Evolutionary conservation across 164 flowering plant genomes (phyloP), one percentile per base, ranked within the genome.

Genomic region (Umbilicus rupestris): DNA sequence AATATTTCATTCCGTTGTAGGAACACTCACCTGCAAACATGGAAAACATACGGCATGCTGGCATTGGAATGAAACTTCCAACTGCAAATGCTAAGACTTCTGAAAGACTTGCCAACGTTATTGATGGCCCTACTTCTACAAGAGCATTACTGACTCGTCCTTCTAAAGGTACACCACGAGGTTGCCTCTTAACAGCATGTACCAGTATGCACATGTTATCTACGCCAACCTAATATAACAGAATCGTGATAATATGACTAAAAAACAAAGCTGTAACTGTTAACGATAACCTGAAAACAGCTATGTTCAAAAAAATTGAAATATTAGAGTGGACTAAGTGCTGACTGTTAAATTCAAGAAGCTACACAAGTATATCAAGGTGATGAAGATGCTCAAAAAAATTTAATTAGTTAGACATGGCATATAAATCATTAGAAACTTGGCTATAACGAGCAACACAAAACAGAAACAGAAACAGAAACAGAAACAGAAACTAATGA

Each of bases 191-290:
- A 39, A 90, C 89, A 71, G 98, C 92, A 77, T 93, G 87, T 58
- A 93, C 98, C 70, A 93, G 77, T 69, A 93, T 93, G 71, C 97
- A 93, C 98, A 93, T 93, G 74, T 93, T 93, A 78, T 93, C 98
- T 65, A 93, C 98, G 63, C 99, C 98, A 74, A 95, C 99, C 99
- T 95, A 81, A 69, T 59, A 63, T 14, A 16, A 44, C 7, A 41
- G 15, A 41, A 55, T 12, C 33, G 19, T 14, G 19, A 28, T 55
- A 55, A 55, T 5, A 26, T 55, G 19, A 50, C 12, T 16, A 55
- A 52, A n/a, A 55, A 55, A 7, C 17, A 55, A 14, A 15, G 7
- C 12, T 55, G 19, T 28, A 41, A 41, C 44, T 41, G 44, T 41
- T 41, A 41, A 41, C 6, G 37, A 41, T 41, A 9, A 41, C 6